Base-by-base conservation (phyloP, 2,329 filamentous ascomycete genomes). In the Hypoxylon sp. region DNA sequence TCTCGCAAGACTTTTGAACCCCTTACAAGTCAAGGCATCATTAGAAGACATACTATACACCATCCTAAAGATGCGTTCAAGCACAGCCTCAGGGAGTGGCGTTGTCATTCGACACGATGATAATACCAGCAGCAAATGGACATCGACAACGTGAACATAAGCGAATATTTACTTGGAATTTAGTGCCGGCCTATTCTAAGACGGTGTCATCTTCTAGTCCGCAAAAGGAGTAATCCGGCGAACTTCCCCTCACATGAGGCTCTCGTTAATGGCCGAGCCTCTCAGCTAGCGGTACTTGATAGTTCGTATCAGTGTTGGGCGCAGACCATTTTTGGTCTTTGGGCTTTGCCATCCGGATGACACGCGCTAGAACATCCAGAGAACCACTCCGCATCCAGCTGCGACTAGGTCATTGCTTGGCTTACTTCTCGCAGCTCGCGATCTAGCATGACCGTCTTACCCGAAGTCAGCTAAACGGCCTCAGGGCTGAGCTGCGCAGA, bases 101-200 rank as follows among this genome's bases (percentile, higher is more conserved):
- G 55, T 55, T 58, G 49, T 58, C 49, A 51, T 59, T 48, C 26
- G 21, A 55, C 23, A n/a, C 42, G 46, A 29, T 40, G 17, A 8
- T 58, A 46, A 55, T 55, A 41, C 42, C 4, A 49, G 13, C 15
- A 38, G 23, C 26, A 11, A 7, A 15, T 20, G 15, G 45, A 20
- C 26, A 7, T 27, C 40, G 10, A 24, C 17, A 33, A 15, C 33
- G 17, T 7, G 26, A 20, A 10, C 15, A 35, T 27, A 40, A 33
- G 31, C 31, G n/a, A 8, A 35, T 35, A 17, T 7, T 9, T 27
- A 4, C 11, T 37, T 33, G 21, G 20, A n/a, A 38, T 40, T 8
- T n/a, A 29, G 33, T 8, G 4, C 20, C 42, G 23, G 23, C 21
- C 23, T 26, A 38, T 40, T 43, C 29, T 23, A 10, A 31, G 29